These are phyloP conservation scores for Diaporthe humulicola DNA, from an alignment of 2,329 filamentous ascomycete genomes.

Conservation along the genomic window DNA sequence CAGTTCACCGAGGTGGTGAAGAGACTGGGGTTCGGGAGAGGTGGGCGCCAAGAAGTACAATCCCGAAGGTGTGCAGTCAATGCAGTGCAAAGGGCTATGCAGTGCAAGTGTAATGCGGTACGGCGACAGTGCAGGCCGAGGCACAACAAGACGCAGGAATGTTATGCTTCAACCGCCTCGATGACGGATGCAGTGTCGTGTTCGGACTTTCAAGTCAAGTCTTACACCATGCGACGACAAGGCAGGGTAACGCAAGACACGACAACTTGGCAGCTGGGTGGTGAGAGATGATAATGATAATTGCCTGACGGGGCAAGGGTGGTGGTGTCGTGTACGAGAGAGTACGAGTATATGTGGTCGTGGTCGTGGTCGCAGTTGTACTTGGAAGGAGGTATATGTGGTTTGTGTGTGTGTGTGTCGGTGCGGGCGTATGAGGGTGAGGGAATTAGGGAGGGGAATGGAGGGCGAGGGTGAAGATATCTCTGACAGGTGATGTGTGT, in stretches of 20 bases:
- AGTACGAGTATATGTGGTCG: background rate
- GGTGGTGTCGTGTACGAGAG: background rate
- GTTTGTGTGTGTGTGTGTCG: no score
- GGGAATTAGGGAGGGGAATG: background rate
- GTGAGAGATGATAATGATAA: background rate
- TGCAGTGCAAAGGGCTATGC: conserved; percentile 24
- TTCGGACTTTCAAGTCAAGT: background rate
- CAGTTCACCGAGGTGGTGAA: background rate
- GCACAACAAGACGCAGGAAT: conserved; percentile 21
- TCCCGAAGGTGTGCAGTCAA: conserved; percentile 27
- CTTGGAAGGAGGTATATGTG: background rate
- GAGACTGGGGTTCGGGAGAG: background rate
- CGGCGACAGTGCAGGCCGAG: conserved; percentile 17
- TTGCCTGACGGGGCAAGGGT: background rate
- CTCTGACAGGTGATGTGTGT: conserved; percentile 1
- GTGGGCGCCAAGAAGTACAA: conserved; percentile 30
- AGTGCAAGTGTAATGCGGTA: conserved; percentile 19
- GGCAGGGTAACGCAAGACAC: background rate
- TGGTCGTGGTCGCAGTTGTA: background rate
- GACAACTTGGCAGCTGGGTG: background rate
- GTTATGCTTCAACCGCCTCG: conserved; percentile 17
- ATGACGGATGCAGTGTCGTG: background rate
- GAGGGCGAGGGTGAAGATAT: background rate
- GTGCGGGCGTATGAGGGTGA: background rate
- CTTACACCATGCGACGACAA: background rate